Evolutionary conservation across 768 basidiomycete genomes (phyloP).

Genomic region (Royoungia palumana): DNA sequence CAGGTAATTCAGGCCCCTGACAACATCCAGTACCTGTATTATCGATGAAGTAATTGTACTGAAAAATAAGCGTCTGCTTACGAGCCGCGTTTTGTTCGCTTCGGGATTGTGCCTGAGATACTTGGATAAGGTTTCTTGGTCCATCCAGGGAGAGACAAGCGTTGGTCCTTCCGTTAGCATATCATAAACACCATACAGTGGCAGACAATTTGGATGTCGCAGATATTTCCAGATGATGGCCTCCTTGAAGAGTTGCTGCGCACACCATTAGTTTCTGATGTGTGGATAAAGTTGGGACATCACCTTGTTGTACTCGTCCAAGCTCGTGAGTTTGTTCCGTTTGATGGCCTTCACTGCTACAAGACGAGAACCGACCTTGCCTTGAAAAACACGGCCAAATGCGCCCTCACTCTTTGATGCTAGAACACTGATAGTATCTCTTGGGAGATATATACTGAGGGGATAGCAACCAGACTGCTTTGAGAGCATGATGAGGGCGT

Average conservation of each 20-base stretch:
- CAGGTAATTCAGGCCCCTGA: conserved; percentile 41
- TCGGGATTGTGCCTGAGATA: conserved; percentile 28
- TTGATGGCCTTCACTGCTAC: conserved; percentile 29
- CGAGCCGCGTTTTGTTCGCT: conserved; percentile 29
- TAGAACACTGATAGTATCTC: conserved; percentile 8
- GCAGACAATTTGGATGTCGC: conserved; percentile 35
- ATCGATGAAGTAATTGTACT: background rate
- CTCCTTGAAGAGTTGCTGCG: conserved; percentile 29
- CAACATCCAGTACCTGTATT: conserved; percentile 40
- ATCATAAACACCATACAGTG: conserved; percentile 32
- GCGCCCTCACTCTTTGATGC: conserved; percentile 11
- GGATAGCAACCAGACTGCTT: conserved; percentile 21
- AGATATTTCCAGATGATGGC: conserved; percentile 35
- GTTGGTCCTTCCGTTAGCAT: conserved; percentile 14
- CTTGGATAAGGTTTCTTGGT: conserved; percentile 27
- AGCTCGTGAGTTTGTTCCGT: background rate
- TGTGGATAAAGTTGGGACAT: background rate
- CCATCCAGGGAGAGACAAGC: conserved; percentile 42
- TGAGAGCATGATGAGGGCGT: conserved; percentile 19
- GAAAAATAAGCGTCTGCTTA: conserved; percentile 17
- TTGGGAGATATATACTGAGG: conserved; percentile 7
- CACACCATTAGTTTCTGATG: background rate
- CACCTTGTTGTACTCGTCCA: conserved; percentile 18
- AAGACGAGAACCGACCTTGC: conserved; percentile 14
- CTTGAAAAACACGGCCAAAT: conserved; percentile 22